Conservation (phyloP, 306 rosid genomes). For the Glycine tomentella region DNA sequence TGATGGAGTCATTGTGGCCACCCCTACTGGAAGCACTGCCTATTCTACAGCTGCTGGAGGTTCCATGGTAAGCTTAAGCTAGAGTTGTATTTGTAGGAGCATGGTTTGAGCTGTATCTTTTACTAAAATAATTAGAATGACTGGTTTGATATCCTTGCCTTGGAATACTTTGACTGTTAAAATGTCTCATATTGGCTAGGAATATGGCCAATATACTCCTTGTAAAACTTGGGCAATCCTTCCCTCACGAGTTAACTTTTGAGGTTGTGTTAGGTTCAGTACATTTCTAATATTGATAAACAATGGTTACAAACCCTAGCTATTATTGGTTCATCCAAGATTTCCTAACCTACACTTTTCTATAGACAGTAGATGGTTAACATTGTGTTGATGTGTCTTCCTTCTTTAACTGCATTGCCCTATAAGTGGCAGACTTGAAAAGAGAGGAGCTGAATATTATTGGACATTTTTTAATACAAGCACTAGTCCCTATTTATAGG, state of each 20-base stretch:
- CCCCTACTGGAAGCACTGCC: conserved; percentile 99
- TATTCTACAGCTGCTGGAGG: conserved; percentile 99
- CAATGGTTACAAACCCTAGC: conserved; percentile 5
- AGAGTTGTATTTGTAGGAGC: not conserved
- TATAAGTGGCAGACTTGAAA: no score
- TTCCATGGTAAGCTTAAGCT: conserved; percentile 77
- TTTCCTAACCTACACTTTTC: no score
- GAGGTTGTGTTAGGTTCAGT: not conserved
- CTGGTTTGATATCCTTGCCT: conserved; percentile 6
- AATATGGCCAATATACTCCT: not conserved
- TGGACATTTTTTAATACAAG: no score
- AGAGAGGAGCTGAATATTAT: no score
- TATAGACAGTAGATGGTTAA: no score
- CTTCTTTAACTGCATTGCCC: no score
- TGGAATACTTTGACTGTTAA: conserved; percentile 12
- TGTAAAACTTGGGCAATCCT: not conserved
- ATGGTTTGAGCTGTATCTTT: conserved; percentile 11
- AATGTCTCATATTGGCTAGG: not conserved
- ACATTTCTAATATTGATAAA: conserved; percentile 2
- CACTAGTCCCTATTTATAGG: no score
- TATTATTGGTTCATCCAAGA: not conserved
- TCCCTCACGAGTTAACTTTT: not conserved
- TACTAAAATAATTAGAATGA: conserved; percentile 27
- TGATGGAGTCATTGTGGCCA: conserved; percentile 97
- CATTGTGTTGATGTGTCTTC: no score